Base-by-base conservation (phyloP, 1,284 basidiomycete species). In the Ustilago crameri region DNA sequence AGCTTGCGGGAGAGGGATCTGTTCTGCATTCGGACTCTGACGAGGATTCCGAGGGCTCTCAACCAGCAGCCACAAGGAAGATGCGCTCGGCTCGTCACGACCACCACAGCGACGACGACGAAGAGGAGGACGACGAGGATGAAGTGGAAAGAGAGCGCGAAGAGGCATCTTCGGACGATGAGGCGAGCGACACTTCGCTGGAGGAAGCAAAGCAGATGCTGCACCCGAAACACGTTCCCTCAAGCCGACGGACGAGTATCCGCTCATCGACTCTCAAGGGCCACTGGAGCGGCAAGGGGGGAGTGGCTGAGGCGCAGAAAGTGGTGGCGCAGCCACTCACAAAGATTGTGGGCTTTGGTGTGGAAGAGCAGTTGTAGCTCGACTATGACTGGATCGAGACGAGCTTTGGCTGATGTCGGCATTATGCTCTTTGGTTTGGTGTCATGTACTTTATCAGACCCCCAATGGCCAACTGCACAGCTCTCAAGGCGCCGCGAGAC, bases 221-320 rank as follows among this genome's bases (percentile, higher is more conserved):
- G 34, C 55, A 49, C 18, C 52, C 58, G 3, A 49, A 51, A 10
- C 47, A 56, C 15, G 53, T 35, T 2, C 43, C 30, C 12, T n/a
- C 24, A 24, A 37, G 35, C 3, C 51, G 63, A 30, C 43, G 51
- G 37, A 22, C 45, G 3, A 63, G 46, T 38, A 57, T 71, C 23
- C 68, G 67, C 1, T 71, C 62, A 5, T 66, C 68, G 14, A 71
- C 58, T 24, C 35, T 67, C 45, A 67, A 71, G 34, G 68, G 54
- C 4, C 58, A 65, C 44, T 65, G 62, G 68, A 53, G 51, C 9
- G 50, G 48, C 14, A 48, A 45, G 23, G 30, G 46, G 15, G 57
- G 62, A 26, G n/a, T 41, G 1, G 9, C 52, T 20, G 44, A 57
- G 38, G 56, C 61, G 45, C 45, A 64, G 35, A 70, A 46, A 38